Evolutionary conservation across 208 protist species (phyloP).

Genomic region (Leishmania mexicana): DNA sequence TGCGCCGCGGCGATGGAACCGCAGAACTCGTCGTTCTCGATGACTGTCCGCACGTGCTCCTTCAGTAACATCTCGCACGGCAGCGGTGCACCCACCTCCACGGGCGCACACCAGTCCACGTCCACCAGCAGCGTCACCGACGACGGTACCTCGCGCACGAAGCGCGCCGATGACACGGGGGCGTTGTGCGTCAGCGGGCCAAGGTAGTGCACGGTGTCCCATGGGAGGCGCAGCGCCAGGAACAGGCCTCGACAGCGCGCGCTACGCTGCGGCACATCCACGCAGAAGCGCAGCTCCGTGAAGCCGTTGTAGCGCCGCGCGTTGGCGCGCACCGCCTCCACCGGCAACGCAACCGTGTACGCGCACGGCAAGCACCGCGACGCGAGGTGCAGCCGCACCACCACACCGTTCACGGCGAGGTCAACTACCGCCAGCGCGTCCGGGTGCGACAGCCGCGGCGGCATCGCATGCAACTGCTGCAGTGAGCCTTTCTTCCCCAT

Average conservation of each 20-base stretch:
- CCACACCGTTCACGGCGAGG: constrained; percentile 17
- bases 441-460: background rate
- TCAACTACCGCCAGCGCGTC: constrained; percentile 22
- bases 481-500: constrained; percentile 3
- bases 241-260: constrained; percentile 23
- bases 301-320: constrained; percentile 28
- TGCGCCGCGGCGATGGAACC: constrained; percentile 66
- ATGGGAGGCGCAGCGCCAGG: constrained; percentile 28
- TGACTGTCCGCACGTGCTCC: constrained; percentile 60
- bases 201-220: constrained; percentile 43
- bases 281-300: constrained; percentile 23
- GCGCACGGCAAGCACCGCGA: constrained; percentile 24
- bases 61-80: constrained; percentile 71
- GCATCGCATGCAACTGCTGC: background rate
- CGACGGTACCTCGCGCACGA: constrained; percentile 43
- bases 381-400: constrained; percentile 15
- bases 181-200: constrained; percentile 27
- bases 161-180: constrained; percentile 39
- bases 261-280: constrained; percentile 22
- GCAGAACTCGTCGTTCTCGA: constrained; percentile 76
- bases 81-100: constrained; percentile 28
- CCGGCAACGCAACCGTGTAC: constrained; percentile 16
- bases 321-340: background rate
- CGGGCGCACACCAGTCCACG: constrained; percentile 35
- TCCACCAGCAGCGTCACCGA: constrained; percentile 36